phyloP scores from a whole-genome alignment of 139 green algal genomes.

The Haematococcus lacustris region DNA sequence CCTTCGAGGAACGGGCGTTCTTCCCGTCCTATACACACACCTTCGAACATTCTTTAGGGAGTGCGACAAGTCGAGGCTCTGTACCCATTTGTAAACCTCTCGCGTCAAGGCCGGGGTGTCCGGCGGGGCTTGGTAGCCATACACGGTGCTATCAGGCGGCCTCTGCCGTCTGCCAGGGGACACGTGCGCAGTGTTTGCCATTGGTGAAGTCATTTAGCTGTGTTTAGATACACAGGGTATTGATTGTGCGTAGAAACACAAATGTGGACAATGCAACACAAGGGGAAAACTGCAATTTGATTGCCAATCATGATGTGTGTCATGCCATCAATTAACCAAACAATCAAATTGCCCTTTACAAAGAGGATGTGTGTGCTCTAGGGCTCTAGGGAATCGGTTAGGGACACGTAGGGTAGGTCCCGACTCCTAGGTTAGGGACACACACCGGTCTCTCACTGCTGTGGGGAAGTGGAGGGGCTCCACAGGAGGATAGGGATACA shows the following conservation, averaged over 20 bases:
- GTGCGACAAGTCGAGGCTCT: slow-evolving; percentile 40
- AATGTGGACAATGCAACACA: neutral
- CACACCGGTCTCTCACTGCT: too few species aligned
- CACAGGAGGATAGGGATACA: too few species aligned
- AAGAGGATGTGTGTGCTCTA: neutral
- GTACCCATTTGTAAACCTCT: slow-evolving; percentile 49
- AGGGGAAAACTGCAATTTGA: neutral
- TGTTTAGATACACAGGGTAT: neutral
- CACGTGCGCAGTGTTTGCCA: neutral
- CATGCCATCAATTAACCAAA: too few species aligned
- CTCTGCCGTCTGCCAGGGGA: neutral
- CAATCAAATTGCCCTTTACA: too few species aligned
- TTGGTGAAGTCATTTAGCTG: neutral
- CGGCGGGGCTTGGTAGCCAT: slow-evolving; percentile 44
- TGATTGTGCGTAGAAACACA: neutral
- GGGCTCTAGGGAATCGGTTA: too few species aligned
- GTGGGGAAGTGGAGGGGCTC: too few species aligned
- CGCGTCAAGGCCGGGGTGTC: slow-evolving; percentile 23
- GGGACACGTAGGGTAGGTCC: too few species aligned
- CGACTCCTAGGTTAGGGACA: too few species aligned
- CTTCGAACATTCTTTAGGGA: slow-evolving; percentile 35
- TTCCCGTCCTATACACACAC: slow-evolving; percentile 5
- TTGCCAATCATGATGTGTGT: too few species aligned
- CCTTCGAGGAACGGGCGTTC: neutral
- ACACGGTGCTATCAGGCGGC: slow-evolving; percentile 21